Conservation (phyloP, 805 yeast species). For the Candida tallmaniae region DNA sequence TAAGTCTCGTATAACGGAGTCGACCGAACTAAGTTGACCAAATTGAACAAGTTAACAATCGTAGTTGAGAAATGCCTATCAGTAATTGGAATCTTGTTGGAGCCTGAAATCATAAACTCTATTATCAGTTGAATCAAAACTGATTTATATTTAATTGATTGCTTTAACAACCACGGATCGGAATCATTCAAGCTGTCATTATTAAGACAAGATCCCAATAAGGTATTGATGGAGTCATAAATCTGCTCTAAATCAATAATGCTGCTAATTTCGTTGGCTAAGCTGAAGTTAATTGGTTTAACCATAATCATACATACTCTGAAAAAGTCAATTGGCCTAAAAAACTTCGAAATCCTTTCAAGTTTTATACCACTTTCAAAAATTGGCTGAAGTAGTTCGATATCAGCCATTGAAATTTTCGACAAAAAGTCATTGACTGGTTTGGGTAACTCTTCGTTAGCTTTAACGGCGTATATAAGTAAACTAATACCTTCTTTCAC, state of each 20-base stretch:
- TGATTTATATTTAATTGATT: slow-evolving; percentile 30
- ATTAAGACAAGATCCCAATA: slow-evolving; percentile 28
- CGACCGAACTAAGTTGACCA: slow-evolving; percentile 29
- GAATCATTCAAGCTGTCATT: slow-evolving; percentile 24
- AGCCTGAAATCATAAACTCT: slow-evolving; percentile 21
- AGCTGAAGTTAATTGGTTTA: slow-evolving; percentile 17
- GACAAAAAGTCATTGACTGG: slow-evolving; percentile 20
- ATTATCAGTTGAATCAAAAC: slow-evolving; percentile 24
- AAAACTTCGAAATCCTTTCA: slow-evolving; percentile 20
- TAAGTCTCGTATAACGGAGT: slow-evolving; percentile 22
- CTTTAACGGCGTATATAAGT: slow-evolving; percentile 34
- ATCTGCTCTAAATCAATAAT: slow-evolving; percentile 23
- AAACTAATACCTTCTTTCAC: slow-evolving; percentile 33
- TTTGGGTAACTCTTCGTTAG: slow-evolving; percentile 28
- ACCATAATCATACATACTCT: slow-evolving; percentile 24
- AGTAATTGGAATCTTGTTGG: slow-evolving; percentile 29
- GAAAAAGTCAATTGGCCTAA: slow-evolving; percentile 31
- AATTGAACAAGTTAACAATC: slow-evolving; percentile 22
- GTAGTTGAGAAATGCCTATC: slow-evolving; percentile 27
- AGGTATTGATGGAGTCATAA: slow-evolving; percentile 22
- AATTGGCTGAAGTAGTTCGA: slow-evolving; percentile 28
- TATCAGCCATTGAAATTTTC: slow-evolving; percentile 25
- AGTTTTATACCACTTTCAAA: slow-evolving; percentile 22
- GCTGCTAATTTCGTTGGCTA: slow-evolving; percentile 19
- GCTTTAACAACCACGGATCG: slow-evolving; percentile 31